A percentile compares a stretch with the other conserved stretches of the same genome.
Evolutionary conservation across 1,139 yeast species (phyloP).

Genomic region (Geotrichum carabidarum): DNA sequence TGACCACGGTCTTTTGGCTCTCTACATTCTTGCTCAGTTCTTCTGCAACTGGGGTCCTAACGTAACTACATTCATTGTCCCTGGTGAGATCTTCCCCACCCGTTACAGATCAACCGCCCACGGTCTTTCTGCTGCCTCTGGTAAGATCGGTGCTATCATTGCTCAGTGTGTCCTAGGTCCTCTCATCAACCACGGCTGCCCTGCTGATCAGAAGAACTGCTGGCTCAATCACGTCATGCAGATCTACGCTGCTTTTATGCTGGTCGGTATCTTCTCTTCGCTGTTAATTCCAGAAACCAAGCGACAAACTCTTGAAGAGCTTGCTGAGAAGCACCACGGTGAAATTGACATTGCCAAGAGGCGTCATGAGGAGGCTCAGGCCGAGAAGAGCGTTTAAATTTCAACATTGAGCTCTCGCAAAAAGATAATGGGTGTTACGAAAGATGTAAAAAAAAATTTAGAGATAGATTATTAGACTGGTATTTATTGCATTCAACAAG

Average conservation of each 20-base stretch:
- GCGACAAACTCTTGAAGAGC: slow-evolving; percentile 80
- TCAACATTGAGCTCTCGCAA: not conserved
- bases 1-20: slow-evolving; percentile 54
- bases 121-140: slow-evolving; percentile 93
- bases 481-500: too few species aligned
- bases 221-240: slow-evolving; percentile 89
- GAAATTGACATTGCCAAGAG: slow-evolving; percentile 53
- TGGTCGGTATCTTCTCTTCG: slow-evolving; percentile 61
- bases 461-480: too few species aligned
- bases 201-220: slow-evolving; percentile 56
- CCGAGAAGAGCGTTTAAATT: slow-evolving; percentile 1
- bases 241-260: slow-evolving; percentile 86
- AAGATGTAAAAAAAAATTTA: too few species aligned
- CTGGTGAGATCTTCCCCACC: slow-evolving; percentile 97
- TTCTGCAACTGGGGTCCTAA: slow-evolving; percentile 81
- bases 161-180: slow-evolving; percentile 67
- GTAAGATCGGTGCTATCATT: slow-evolving; percentile 94
- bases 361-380: slow-evolving; percentile 13
- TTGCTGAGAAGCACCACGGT: slow-evolving; percentile 71
- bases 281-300: slow-evolving; percentile 81
- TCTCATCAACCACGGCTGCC: slow-evolving; percentile 70
- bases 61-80: slow-evolving; percentile 89
- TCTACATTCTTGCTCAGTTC: slow-evolving; percentile 59
- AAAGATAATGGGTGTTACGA: too few species aligned
- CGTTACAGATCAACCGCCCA: slow-evolving; percentile 97